Percentiles rank a stretch among this genome's conserved stretches.
phyloP scores from a whole-genome alignment of 805 yeast genomes.

The Sugiyamaella boreocaroliniensis region DNA sequence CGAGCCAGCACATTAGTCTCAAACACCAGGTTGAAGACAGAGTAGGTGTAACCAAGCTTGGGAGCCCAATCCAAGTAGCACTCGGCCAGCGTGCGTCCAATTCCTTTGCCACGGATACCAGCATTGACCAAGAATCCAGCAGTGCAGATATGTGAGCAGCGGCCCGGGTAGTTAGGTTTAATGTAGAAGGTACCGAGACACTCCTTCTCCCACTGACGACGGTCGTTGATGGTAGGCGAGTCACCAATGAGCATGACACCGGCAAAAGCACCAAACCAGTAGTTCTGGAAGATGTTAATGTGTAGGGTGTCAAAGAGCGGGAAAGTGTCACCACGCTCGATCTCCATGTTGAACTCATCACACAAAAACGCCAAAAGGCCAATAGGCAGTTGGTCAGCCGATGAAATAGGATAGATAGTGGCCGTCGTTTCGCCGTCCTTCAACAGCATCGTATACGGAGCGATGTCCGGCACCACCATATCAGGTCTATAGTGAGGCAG shows the following conservation, averaged over 20 bases:
- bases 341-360: conserved; percentile 91
- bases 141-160: conserved; percentile 89
- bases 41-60: conserved; percentile 74
- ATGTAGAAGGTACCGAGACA: conserved; percentile 84
- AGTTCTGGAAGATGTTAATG: conserved; percentile 67
- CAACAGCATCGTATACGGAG: conserved; percentile 67
- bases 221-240: conserved; percentile 41
- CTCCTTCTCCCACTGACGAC: conserved; percentile 82
- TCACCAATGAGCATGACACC: conserved; percentile 80
- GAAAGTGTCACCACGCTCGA: conserved; percentile 79
- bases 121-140: conserved; percentile 86
- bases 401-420: conserved; percentile 79
- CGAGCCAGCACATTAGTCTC: conserved; percentile 83
- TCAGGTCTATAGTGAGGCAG: conserved; percentile 42
- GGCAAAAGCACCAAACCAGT: conserved; percentile 84
- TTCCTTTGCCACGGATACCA: conserved; percentile 86
- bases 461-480: conserved; percentile 37
- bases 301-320: conserved; percentile 78
- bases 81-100: conserved; percentile 78
- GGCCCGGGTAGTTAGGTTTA: conserved; percentile 86
- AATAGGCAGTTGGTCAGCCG: conserved; percentile 62
- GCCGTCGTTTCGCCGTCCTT: conserved; percentile 91
- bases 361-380: conserved; percentile 73
- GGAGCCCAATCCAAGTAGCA: conserved; percentile 90
- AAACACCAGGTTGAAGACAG: conserved; percentile 77